phyloP scores from a whole-genome alignment of 2,329 filamentous ascomycete species.

The Cladosporium sp. region DNA sequence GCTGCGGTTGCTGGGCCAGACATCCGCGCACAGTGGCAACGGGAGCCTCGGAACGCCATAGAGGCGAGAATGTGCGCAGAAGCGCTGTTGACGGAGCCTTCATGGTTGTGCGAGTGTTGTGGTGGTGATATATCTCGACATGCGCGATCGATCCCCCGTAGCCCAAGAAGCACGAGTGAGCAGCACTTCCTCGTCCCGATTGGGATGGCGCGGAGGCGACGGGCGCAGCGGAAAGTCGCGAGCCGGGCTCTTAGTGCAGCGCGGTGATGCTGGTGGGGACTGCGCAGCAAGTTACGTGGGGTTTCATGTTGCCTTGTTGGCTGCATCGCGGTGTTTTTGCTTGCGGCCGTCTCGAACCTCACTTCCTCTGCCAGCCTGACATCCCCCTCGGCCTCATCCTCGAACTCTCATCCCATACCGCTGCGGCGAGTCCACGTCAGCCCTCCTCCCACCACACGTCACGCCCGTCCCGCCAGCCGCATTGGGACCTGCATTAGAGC shows the following conservation, averaged over 20 bases:
- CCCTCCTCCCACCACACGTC: background rate
- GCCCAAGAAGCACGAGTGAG: background rate
- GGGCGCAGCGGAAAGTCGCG: background rate
- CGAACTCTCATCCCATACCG: background rate
- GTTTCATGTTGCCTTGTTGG: background rate
- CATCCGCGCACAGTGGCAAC: conserved; percentile 24
- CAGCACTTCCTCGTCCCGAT: background rate
- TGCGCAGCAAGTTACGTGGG: background rate
- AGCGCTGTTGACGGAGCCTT: conserved; percentile 26
- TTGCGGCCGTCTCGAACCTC: too few species aligned
- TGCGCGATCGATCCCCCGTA: background rate
- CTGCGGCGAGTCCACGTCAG: background rate
- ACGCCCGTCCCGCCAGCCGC: conserved; percentile 2
- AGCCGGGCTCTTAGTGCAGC: background rate
- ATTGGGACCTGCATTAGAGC: conserved; percentile 14
- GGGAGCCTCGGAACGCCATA: conserved; percentile 14
- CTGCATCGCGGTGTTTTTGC: conserved; percentile 1
- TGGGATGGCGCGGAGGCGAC: background rate
- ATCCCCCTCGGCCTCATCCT: too few species aligned
- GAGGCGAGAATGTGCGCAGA: conserved; percentile 25
- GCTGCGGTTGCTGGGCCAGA: conserved; percentile 21
- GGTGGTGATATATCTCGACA: background rate
- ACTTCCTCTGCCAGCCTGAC: background rate
- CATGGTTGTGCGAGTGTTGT: conserved; percentile 14
- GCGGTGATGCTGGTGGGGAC: background rate